phyloP scores from a whole-genome alignment of 768 basidiomycete genomes.

The Amyloporia xantha region DNA sequence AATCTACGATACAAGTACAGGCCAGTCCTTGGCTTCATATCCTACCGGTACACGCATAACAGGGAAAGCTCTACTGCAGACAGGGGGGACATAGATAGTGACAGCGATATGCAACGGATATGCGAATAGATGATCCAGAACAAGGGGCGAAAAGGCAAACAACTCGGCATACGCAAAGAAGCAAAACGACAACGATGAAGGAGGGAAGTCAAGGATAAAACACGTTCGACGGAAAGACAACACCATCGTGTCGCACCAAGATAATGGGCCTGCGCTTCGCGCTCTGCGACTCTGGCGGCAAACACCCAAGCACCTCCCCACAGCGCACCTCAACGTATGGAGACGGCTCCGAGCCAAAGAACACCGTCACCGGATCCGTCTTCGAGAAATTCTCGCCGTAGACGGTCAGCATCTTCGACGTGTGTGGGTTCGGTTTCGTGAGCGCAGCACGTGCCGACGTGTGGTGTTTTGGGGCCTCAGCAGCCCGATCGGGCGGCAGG shows the following conservation, averaged over 20 bases:
- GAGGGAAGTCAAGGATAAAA: conserved; percentile 82
- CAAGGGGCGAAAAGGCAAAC: conserved; percentile 13
- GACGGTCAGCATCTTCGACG: conserved; percentile 75
- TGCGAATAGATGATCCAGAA: conserved; percentile 5
- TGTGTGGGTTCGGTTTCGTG: conserved; percentile 72
- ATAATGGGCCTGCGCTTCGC: conserved; percentile 73
- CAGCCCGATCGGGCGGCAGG: conserved; percentile 81
- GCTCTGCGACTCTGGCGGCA: conserved; percentile 65
- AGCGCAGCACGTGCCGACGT: conserved; percentile 58
- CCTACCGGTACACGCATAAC: conserved; percentile 11
- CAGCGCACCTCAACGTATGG: conserved; percentile 86
- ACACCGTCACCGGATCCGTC: conserved; percentile 72
- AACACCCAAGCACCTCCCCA: conserved; percentile 76
- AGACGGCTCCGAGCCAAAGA: conserved; percentile 83
- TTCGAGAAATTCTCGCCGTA: conserved; percentile 90
- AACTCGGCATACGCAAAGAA: conserved; percentile 16
- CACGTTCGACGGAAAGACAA: conserved; percentile 78
- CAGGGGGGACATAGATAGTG: conserved; percentile 3
- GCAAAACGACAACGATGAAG: conserved; percentile 12
- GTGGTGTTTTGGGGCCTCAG: conserved; percentile 72
- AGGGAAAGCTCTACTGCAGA: conserved; percentile 14
- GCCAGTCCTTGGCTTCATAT: conserved; percentile 5
- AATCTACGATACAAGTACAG: conserved; percentile 18
- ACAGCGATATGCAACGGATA: conserved; percentile 8
- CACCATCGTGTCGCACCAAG: conserved; percentile 77